Evolutionary conservation across 1,284 basidiomycete species (phyloP).

Genomic region (Golubevia pallescens): DNA sequence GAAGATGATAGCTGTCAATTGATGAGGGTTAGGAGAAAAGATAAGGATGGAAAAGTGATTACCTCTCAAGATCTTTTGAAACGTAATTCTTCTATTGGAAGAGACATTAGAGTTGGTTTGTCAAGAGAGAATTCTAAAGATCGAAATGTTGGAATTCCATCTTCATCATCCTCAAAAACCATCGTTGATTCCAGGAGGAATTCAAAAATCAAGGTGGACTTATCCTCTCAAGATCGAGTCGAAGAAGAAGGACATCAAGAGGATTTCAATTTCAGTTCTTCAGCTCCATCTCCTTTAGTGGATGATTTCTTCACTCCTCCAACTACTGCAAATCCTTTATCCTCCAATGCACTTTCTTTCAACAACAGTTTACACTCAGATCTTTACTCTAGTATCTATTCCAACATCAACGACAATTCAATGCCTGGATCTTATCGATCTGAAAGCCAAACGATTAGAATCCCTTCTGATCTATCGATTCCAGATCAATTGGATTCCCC

Average conservation of each 20-base stretch:
- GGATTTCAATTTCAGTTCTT: no score
- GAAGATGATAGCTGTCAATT: not conserved
- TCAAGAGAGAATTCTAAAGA: constrained; percentile 12
- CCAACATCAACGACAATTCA: not conserved
- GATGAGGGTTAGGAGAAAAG: no score
- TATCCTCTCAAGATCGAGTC: no score
- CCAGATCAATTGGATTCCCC: constrained; percentile 2
- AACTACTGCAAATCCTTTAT: constrained; percentile 9
- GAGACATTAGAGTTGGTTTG: no score
- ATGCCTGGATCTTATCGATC: constrained; percentile 9
- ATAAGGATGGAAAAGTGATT: not conserved
- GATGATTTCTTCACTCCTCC: constrained; percentile 16
- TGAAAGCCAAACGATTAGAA: not conserved
- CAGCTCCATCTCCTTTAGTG: not conserved
- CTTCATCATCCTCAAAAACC: no score
- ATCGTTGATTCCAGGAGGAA: no score
- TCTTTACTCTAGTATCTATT: not conserved
- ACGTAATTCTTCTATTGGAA: no score
- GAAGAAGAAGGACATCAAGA: no score
- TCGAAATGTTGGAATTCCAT: not conserved
- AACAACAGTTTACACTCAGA: not conserved
- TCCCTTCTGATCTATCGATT: not conserved
- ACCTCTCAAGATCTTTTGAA: no score
- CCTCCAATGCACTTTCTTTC: not conserved
- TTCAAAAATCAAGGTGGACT: no score